These are phyloP conservation scores for Inga oerstediana DNA, from an alignment of 306 rosid species.

Conservation along the genomic window DNA sequence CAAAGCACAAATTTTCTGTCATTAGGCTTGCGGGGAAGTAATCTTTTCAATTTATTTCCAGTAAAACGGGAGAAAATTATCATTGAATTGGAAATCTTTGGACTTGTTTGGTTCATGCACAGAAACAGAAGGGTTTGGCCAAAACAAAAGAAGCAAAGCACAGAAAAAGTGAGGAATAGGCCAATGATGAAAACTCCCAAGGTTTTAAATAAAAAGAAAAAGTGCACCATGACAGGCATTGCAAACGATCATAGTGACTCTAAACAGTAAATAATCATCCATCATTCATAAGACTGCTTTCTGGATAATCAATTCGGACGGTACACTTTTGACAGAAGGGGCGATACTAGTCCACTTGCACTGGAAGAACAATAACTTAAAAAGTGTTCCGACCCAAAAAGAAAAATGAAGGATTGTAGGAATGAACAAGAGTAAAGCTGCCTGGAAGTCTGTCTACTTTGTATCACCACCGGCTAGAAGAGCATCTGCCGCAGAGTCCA, in stretches of 20 bases:
- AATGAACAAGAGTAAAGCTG: background rate
- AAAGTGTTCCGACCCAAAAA: background rate
- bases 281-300: background rate
- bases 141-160: background rate
- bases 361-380: background rate
- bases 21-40: background rate
- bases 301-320: slow-evolving; percentile 7
- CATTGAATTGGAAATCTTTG: background rate
- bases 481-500: slow-evolving; percentile 88
- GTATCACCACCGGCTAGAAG: slow-evolving; percentile 55
- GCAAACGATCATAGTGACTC: background rate
- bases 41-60: background rate
- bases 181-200: no score
- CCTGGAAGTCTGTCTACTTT: slow-evolving; percentile 24
- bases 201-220: no score
- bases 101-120: background rate
- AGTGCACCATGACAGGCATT: no score
- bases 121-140: background rate
- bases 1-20: background rate
- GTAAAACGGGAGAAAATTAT: slow-evolving; percentile 13
- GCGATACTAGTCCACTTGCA: slow-evolving; percentile 15
- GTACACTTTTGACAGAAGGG: background rate
- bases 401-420: slow-evolving; percentile 3
- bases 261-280: background rate
- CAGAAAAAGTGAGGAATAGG: background rate